phyloP scores from a whole-genome alignment of 805 yeast species.

The Candida andamanensis region DNA sequence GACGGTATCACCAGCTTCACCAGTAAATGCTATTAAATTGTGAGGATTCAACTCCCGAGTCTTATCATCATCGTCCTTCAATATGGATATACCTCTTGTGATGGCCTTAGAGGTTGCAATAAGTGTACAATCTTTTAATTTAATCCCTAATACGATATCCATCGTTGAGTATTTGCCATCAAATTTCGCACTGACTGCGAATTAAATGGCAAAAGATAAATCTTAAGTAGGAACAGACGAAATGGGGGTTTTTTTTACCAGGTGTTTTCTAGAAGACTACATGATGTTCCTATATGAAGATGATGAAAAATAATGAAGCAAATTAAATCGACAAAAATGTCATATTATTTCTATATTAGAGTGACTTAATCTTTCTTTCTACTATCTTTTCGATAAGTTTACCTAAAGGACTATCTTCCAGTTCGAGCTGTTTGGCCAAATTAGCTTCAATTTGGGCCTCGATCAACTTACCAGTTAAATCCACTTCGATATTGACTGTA shows the following conservation, averaged over 20 bases:
- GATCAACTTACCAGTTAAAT: conserved; percentile 84
- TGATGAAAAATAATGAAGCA: too few relatives aligned
- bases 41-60: conserved; percentile 64
- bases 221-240: too few relatives aligned
- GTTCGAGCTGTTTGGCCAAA: conserved; percentile 49
- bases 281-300: too few relatives aligned
- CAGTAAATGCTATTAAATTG: conserved; percentile 82
- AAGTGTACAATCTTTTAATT: conserved; percentile 73
- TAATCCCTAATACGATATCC: conserved; percentile 90
- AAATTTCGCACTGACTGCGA: too few relatives aligned
- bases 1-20: conserved; percentile 94
- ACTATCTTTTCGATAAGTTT: conserved; percentile 37
- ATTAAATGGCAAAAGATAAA: too few relatives aligned
- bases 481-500: conserved; percentile 87
- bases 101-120: conserved; percentile 94
- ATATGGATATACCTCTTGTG: conserved; percentile 54
- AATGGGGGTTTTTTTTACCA: too few relatives aligned
- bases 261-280: too few relatives aligned
- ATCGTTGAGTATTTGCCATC: conserved; percentile 30
- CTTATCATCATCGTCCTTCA: conserved; percentile 40
- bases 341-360: too few relatives aligned
- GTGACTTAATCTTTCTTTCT: conserved; percentile 30
- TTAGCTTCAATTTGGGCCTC: conserved; percentile 74
- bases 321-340: too few relatives aligned
- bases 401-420: conserved; percentile 45